phyloP scores from a whole-genome alignment of 2,329 filamentous ascomycete genomes.

The Sporothrix brunneoviolacea region DNA sequence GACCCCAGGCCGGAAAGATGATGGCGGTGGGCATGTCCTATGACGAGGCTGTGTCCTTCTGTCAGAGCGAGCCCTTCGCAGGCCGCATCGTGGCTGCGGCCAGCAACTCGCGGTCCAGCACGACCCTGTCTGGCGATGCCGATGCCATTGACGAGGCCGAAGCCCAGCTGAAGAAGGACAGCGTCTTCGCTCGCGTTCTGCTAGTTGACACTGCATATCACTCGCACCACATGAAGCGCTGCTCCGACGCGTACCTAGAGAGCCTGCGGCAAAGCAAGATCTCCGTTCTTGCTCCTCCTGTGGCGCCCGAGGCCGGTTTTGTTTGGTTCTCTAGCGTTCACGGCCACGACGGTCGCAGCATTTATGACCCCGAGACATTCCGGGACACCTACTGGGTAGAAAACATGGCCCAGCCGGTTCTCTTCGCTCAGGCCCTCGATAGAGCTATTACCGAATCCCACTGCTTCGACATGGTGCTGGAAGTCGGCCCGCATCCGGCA shows the following conservation, averaged over 20 bases:
- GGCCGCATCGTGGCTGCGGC: constrained; percentile 26
- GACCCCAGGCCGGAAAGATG: constrained; percentile 26
- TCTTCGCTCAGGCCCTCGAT: constrained; percentile 22
- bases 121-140: constrained; percentile 32
- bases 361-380: constrained; percentile 10
- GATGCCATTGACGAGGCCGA: constrained; percentile 23
- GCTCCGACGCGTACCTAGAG: constrained; percentile 29
- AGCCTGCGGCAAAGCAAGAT: constrained; percentile 26
- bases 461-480: constrained; percentile 19
- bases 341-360: constrained; percentile 16
- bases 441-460: constrained; percentile 9
- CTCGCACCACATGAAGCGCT: constrained; percentile 39
- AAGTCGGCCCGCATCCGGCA: constrained; percentile 25
- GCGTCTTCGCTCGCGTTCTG: constrained; percentile 31
- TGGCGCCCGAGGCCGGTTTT: constrained; percentile 15
- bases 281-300: constrained; percentile 6
- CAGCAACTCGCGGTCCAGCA: constrained; percentile 26
- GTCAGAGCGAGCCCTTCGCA: constrained; percentile 19
- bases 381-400: constrained; percentile 26
- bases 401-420: constrained; percentile 27
- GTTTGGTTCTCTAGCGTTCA: constrained; percentile 37
- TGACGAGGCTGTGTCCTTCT: constrained; percentile 23
- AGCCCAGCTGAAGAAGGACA: constrained; percentile 17
- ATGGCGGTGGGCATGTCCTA: constrained; percentile 28
- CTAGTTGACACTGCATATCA: constrained; percentile 42